A percentile compares a stretch with the other conserved stretches of the same genome.
Evolutionary conservation across 805 yeast genomes (phyloP).

Genomic region (Sugiyamaella chiloensis): DNA sequence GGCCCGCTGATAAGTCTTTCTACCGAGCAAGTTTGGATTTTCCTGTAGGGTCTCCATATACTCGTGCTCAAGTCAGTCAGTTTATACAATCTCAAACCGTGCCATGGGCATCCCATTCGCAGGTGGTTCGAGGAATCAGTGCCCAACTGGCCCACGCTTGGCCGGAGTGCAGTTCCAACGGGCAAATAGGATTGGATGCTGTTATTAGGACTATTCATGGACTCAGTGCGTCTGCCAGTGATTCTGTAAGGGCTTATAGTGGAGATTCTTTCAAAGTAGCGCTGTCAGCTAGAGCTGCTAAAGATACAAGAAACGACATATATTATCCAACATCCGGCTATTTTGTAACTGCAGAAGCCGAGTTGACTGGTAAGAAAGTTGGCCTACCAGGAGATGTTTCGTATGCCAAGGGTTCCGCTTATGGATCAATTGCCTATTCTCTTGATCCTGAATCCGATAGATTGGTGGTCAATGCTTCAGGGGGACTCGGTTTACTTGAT

Average conservation of each 20-base stretch:
- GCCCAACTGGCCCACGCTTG: constrained; percentile 30
- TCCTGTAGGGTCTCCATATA: constrained; percentile 48
- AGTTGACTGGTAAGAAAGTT: constrained; percentile 28
- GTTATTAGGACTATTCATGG: constrained; percentile 55
- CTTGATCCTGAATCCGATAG: constrained; percentile 21
- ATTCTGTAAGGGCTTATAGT: constrained; percentile 57
- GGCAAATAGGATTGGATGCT: constrained; percentile 54
- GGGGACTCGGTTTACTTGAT: constrained; percentile 12
- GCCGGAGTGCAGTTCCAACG: constrained; percentile 20
- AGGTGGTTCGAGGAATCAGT: constrained; percentile 43
- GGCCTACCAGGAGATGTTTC: constrained; percentile 32
- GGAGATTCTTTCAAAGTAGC: constrained; percentile 61
- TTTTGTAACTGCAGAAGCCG: constrained; percentile 35
- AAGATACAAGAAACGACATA: constrained; percentile 38
- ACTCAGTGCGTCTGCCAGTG: constrained; percentile 49
- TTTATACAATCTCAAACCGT: constrained; percentile 47
- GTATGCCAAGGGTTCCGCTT: constrained; percentile 27
- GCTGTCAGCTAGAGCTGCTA: constrained; percentile 39
- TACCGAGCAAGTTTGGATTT: constrained; percentile 47
- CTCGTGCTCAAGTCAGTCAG: constrained; percentile 50
- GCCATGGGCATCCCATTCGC: constrained; percentile 53
- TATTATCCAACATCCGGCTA: constrained; percentile 45
- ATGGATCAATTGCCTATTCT: constrained; percentile 18
- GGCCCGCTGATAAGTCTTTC: constrained; percentile 49
- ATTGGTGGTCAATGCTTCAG: constrained; percentile 21